Evolutionary conservation across 495 filamentous ascomycete genomes (phyloP).

Genomic region (Daldinia decipiens): DNA sequence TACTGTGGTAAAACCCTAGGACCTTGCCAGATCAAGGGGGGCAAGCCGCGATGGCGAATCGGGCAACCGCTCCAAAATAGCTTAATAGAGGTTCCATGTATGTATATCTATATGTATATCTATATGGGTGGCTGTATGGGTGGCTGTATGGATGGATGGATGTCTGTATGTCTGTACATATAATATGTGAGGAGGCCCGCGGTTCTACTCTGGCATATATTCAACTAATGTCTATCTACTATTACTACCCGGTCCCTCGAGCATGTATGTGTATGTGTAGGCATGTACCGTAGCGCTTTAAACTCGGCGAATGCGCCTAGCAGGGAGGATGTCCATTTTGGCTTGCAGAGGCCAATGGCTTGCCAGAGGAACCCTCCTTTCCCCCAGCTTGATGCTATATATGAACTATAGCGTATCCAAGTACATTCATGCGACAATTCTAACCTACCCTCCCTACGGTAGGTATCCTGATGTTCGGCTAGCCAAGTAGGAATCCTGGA

Average conservation of each 20-base stretch:
- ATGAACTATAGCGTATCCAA: constrained; percentile 30
- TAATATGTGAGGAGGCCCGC: constrained; percentile 1
- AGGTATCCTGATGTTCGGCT: constrained; percentile 39
- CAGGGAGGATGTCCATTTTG: constrained; percentile 20
- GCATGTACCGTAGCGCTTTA: constrained; percentile 24
- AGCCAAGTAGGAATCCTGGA: constrained; percentile 41
- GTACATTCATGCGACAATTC: constrained; percentile 40
- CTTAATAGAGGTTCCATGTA: constrained; percentile 39
- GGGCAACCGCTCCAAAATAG: constrained; percentile 40
- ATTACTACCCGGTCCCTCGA: not conserved
- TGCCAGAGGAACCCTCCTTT: constrained; percentile 17
- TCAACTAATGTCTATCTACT: not conserved
- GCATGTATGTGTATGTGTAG: constrained; percentile 9
- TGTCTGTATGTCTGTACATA: not conserved
- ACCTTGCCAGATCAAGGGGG: constrained; percentile 48
- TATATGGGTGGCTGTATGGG: not conserved
- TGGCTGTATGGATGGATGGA: too few species aligned
- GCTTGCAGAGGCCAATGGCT: constrained; percentile 32
- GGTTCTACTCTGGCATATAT: not conserved
- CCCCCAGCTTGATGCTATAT: constrained; percentile 41
- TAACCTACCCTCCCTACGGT: constrained; percentile 17
- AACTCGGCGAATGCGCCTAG: constrained; percentile 19
- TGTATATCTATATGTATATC: constrained; percentile 2
- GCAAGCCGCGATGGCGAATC: constrained; percentile 49
- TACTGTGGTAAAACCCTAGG: constrained; percentile 47